phyloP scores from a whole-genome alignment of 2,329 filamentous ascomycete species.

The Apiospora marii region DNA sequence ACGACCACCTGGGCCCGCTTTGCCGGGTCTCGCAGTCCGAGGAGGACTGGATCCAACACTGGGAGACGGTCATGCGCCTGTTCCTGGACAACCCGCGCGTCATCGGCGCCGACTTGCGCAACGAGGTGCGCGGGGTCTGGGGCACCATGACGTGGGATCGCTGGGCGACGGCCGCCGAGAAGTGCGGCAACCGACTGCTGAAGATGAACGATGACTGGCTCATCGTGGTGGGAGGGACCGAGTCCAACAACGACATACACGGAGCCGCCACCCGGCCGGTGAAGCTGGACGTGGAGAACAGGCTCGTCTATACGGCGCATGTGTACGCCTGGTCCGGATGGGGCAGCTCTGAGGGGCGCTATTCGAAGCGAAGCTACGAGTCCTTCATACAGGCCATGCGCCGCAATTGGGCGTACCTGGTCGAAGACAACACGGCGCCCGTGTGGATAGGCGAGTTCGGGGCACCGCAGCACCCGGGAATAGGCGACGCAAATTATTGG shows the following conservation, averaged over 20 bases:
- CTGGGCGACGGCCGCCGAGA: conserved; percentile 71
- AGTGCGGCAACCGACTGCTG: conserved; percentile 67
- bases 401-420: conserved; percentile 71
- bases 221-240: conserved; percentile 72
- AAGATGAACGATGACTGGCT: conserved; percentile 69
- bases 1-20: conserved; percentile 66
- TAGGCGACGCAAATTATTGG: conserved; percentile 72
- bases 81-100: conserved; percentile 67
- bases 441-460: conserved; percentile 77
- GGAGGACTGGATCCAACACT: conserved; percentile 71
- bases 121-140: conserved; percentile 74
- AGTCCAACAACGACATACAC: conserved; percentile 70
- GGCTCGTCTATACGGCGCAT: conserved; percentile 72
- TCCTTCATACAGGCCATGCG: conserved; percentile 71
- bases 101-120: conserved; percentile 71
- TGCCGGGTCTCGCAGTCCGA: conserved; percentile 70
- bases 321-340: conserved; percentile 76
- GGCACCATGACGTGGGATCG: conserved; percentile 72
- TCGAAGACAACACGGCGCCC: conserved; percentile 62
- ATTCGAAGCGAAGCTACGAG: conserved; percentile 65
- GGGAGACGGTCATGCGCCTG: conserved; percentile 69
- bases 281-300: conserved; percentile 59
- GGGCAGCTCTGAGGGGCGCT: conserved; percentile 67
- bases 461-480: conserved; percentile 58
- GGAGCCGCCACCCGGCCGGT: conserved; percentile 64